Conservation (phyloP, 768 basidiomycete genomes). For the Phylloporus sp. region DNA sequence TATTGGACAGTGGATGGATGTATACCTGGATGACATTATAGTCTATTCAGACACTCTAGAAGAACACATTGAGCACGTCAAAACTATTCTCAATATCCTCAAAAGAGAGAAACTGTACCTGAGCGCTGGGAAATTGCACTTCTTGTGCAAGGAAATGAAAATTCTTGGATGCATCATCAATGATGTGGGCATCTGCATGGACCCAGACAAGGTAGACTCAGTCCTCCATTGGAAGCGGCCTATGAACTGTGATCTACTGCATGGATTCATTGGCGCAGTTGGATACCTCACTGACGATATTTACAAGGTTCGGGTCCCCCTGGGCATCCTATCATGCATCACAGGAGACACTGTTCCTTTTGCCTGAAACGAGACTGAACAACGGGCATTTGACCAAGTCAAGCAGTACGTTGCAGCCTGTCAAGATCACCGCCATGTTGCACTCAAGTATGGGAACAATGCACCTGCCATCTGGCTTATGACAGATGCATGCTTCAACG, state of each 20-base stretch:
- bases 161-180: slow-evolving; percentile 36
- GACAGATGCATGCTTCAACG: slow-evolving; percentile 1
- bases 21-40: slow-evolving; percentile 7
- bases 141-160: slow-evolving; percentile 29
- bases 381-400: not conserved
- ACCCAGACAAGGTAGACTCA: slow-evolving; percentile 40
- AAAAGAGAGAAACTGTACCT: slow-evolving; percentile 35
- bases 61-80: slow-evolving; percentile 28
- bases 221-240: slow-evolving; percentile 20
- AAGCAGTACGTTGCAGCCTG: not conserved
- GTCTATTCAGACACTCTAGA: slow-evolving; percentile 13
- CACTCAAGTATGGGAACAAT: not conserved
- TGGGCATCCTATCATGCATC: not conserved
- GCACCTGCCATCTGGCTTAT: not conserved
- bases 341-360: not conserved
- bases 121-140: slow-evolving; percentile 31
- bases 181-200: slow-evolving; percentile 40
- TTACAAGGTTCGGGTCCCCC: not conserved
- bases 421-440: not conserved
- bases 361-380: not conserved
- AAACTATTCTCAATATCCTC: slow-evolving; percentile 35
- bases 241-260: not conserved
- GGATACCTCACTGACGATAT: slow-evolving; percentile 1
- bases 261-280: not conserved
- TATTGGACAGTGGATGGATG: not conserved